Conservation (phyloP, 345 rosid species). For the Murraya koenigii region DNA sequence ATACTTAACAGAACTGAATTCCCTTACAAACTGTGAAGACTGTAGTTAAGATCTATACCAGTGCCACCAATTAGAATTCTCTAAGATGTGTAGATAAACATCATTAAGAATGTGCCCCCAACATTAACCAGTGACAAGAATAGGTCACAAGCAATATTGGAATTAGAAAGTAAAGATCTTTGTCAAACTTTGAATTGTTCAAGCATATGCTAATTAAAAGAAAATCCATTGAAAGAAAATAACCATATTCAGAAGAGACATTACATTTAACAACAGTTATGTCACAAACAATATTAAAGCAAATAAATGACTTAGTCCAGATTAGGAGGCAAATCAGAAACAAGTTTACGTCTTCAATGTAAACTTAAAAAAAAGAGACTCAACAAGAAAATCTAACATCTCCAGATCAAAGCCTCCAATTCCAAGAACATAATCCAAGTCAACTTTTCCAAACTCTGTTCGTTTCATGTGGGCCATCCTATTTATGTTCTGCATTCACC, state of each 20-base stretch:
- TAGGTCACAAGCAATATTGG: too few relatives aligned
- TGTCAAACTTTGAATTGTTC: neutral
- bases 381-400: conserved; percentile 54
- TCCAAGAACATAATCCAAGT: conserved; percentile 96
- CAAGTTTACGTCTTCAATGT: neutral
- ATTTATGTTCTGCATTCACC: conserved; percentile 60
- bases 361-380: too few relatives aligned
- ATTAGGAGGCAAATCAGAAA: neutral
- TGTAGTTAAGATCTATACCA: neutral
- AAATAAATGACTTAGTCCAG: neutral
- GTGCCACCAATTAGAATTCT: neutral
- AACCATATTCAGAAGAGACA: neutral
- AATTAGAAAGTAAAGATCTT: neutral
- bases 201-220: neutral
- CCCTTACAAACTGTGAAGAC: neutral
- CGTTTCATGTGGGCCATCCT: conserved; percentile 71
- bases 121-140: neutral
- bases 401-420: conserved; percentile 98
- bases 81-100: neutral
- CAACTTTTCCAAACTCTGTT: conserved; percentile 82
- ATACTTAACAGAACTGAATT: neutral
- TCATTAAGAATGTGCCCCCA: neutral
- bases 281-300: neutral
- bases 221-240: neutral
- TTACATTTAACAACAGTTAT: neutral